Evolutionary conservation across 2,329 filamentous ascomycete genomes (phyloP), one percentile per base, ranked within the genome.

Genomic region (Exophiala sp.): DNA sequence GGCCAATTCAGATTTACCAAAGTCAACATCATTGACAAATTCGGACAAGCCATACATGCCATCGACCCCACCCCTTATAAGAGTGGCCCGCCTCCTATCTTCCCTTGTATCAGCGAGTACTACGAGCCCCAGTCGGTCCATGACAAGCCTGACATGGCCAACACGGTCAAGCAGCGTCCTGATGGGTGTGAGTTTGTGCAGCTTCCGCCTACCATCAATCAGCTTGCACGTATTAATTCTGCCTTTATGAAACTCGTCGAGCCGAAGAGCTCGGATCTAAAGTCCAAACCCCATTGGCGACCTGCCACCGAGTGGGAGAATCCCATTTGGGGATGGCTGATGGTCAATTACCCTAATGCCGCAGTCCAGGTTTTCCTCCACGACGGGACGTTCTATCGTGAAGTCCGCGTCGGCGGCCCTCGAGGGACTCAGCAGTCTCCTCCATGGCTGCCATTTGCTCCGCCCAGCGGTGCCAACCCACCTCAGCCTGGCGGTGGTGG

Each of bases 121-220:
- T 42, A 23, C 7, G 18, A 27, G 10, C n/a, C n/a, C n/a, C n/a
- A n/a, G n/a, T n/a, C n/a, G n/a, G 54, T 55, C 16, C 18, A 62
- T 7, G 57, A 61, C 14, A 65, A 64, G 42, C 64, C 61, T 27
- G 6, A 5, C 24, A 10, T 27, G 0, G 59, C 65, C 3, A 38
- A 58, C 2, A 48, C 54, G 16, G 50, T 50, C 8, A 21, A 14
- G 32, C 7, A 24, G 18, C 22, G n/a, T 30, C 18, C 40, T 29
- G n/a, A 3, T 23, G 21, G 27, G 32, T 66, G 63, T 53, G 62
- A 65, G 53, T 72, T 63, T 49, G 46, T 69, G 1, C 70, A 74
- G 58, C n/a, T 73, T 1, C 61, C 67, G 0, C 71, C 70, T 0
- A 49, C 57, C n/a, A 66, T 66, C 48, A 66, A 66, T 46, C 65